Evolutionary conservation across 2,329 filamentous ascomycete genomes (phyloP), one percentile per base, ranked within the genome.

Genomic region (Penicillium sp.): DNA sequence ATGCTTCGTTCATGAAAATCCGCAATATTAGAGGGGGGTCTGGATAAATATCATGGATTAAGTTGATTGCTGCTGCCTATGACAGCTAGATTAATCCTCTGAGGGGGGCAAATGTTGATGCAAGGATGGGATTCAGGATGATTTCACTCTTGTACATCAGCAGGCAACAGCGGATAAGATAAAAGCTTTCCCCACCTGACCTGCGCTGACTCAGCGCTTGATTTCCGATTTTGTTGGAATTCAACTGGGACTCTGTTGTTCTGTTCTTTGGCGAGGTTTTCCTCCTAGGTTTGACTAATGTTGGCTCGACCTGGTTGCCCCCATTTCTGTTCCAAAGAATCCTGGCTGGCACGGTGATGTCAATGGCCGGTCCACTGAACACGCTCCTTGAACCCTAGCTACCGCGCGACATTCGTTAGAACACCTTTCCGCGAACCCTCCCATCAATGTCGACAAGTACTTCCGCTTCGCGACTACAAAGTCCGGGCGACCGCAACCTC

Each of bases 401-500:
- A 24, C 22, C 27, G 33, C 44, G 42, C 50, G 35, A 55, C 45
- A 43, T 27, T 29, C 44, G 14, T 22, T 42, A 26, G 24, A 16
- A 24, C 19, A 21, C 21, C 47, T n/a, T 6, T 19, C 39, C 24
- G 11, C 48, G 29, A 45, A 49, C 5, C n/a, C 11, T 43, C 35
- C 26, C 10, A 37, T 56, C 67, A 61, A 76, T 75, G 73, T 65
- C 73, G 44, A 58, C 66, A 27, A 62, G 54, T 48, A 60, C 68
- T 44, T 35, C 64, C 37, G 52, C 67, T 22, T 59, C 67, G 13
- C 62, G 65, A 56, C 51, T 70, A 51, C 71, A 73, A 63, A 63
- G 69, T 48, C 57, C 71, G 46, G 64, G 81, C 10, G 87, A 89
- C 65, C 89, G 90, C 56, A 96, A 96, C 72, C 89, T 97, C 63